These are phyloP conservation scores for Mycena galericulata DNA, from an alignment of 768 basidiomycete genomes.

Conservation along the genomic window DNA sequence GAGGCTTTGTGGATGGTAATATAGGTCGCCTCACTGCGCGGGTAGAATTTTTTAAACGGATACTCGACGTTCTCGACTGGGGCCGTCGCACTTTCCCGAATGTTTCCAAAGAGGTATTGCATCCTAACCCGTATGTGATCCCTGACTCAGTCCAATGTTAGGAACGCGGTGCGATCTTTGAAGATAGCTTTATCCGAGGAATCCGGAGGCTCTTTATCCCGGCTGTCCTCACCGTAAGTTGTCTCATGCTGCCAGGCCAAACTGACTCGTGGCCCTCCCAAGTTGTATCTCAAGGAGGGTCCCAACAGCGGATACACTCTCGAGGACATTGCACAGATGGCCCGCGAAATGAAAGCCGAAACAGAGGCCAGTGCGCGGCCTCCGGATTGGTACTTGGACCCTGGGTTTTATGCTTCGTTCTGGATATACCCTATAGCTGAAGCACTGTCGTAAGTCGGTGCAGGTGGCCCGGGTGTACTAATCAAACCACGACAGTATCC, in stretches of 20 bases:
- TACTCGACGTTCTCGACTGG: conserved; percentile 57
- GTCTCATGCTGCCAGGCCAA: not conserved
- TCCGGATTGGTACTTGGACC: conserved; percentile 31
- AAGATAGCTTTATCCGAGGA: conserved; percentile 29
- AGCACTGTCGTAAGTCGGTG: conserved; percentile 49
- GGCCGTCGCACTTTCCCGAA: conserved; percentile 54
- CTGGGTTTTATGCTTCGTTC: conserved; percentile 49
- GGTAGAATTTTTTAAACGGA: conserved; percentile 52
- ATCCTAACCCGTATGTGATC: not conserved
- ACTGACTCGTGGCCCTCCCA: not conserved
- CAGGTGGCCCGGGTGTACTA: not conserved
- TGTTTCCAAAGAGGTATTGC: conserved; percentile 40
- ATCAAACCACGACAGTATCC: not conserved
- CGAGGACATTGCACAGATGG: conserved; percentile 46
- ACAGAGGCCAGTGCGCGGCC: conserved; percentile 42
- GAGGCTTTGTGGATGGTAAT: conserved; percentile 20
- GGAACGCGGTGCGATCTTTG: conserved; percentile 59
- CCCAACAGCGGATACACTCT: conserved; percentile 35
- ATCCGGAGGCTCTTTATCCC: conserved; percentile 13
- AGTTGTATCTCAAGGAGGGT: conserved; percentile 23
- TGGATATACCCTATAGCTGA: conserved; percentile 51
- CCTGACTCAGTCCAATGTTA: conserved; percentile 6
- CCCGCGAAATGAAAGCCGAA: conserved; percentile 47
- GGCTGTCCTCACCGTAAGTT: conserved; percentile 14
- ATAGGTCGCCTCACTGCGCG: conserved; percentile 37